Evolutionary conservation across 2,329 filamentous ascomycete genomes (phyloP).

Genomic region (Bimuria novae-zelandiae): DNA sequence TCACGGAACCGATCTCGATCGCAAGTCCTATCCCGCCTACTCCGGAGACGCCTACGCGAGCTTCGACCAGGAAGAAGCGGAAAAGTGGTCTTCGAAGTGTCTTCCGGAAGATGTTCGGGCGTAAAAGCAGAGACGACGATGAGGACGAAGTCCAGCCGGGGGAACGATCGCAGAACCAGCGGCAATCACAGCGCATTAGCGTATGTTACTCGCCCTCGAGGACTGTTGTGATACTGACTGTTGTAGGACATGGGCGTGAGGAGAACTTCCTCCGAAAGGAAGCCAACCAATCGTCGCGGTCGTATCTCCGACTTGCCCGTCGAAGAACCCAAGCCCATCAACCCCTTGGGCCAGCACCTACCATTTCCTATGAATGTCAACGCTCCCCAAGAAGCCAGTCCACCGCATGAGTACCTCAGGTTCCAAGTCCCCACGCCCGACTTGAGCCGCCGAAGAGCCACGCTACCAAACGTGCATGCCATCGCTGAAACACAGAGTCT

Average conservation of each 20-base stretch:
- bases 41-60: conserved; percentile 33
- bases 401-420: conserved; percentile 41
- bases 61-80: conserved; percentile 39
- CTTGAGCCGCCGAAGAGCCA: conserved; percentile 38
- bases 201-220: conserved; percentile 25
- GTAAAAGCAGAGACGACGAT: conserved; percentile 33
- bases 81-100: conserved; percentile 43
- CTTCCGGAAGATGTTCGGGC: conserved; percentile 46
- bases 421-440: conserved; percentile 33
- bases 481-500: conserved; percentile 34
- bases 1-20: conserved; percentile 26
- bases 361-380: conserved; percentile 50
- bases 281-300: conserved; percentile 23
- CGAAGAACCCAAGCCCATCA: conserved; percentile 37
- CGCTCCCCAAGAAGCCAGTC: conserved; percentile 40
- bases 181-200: conserved; percentile 41
- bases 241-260: conserved; percentile 40
- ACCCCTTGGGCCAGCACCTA: conserved; percentile 42
- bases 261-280: conserved; percentile 27
- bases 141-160: conserved; percentile 25
- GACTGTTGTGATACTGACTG: background rate
- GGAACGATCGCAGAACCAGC: conserved; percentile 1
- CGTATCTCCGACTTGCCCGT: conserved; percentile 44
- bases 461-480: conserved; percentile 38
- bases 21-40: conserved; percentile 37